Evolutionary conservation across 805 yeast species (phyloP), one percentile per base, ranked within the genome.

Genomic region (Sungouiozyma ichnusensis): DNA sequence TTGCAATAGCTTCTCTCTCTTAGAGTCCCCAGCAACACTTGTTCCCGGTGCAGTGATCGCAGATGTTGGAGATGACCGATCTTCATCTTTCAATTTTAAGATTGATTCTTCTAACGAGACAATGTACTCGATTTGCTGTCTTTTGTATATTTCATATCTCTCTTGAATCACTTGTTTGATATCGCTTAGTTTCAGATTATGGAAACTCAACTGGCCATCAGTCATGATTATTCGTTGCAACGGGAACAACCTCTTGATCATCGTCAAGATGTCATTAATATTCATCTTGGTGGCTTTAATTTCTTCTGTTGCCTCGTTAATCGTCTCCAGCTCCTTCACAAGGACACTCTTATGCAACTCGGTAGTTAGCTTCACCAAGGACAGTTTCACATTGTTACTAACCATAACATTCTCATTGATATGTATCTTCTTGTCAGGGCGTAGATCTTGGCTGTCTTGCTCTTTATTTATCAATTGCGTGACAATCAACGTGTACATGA

Each of bases 151-250:
- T n/a, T 45, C 48, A 39, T 44, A 52, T 36, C 52, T 48, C 16
- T 48, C 50, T 18, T 43, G 42, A 8, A 55, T 44, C 37, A 46
- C 37, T 16, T 38, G 43, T 35, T 50, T 50, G 27, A 56, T 42
- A 33, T 49, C 50, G 15, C 37, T 42, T 27, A 60, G 41, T 34
- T 54, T 55, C 34, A 60, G 40, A 41, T 58, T 54, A 41, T 59
- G 61, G 47, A 60, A 58, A 32, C 56, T 57, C 33, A 60, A 41
- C 39, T 60, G 64, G 2, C 64, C 64, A 46, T 60, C 63, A 7
- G 53, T 48, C 27, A 60, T 43, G 11, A 59, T 52, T n/a, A 58
- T 56, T 35, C 57, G 37, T 32, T 56, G 59, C 19, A 44, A 42
- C 2, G 63, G 62, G 37, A 60, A 59, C 20, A 55, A 39, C 14